phyloP scores from a whole-genome alignment of 163 green algal species.

The Scenedesmus sp. region DNA sequence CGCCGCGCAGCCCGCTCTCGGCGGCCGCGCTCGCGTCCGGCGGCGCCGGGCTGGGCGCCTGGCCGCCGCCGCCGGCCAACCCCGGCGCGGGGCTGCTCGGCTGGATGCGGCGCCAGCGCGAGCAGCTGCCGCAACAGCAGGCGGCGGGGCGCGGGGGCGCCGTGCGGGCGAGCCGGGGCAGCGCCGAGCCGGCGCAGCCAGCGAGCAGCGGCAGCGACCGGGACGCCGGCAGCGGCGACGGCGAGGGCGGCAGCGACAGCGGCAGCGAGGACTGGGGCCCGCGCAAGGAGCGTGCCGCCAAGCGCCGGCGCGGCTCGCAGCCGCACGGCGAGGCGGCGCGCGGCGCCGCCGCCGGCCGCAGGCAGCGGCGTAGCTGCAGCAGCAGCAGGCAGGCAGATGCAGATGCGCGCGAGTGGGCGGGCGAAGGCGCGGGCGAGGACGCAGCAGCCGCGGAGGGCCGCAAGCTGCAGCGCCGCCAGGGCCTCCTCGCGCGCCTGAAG shows the following conservation, averaged over 20 bases:
- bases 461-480: too few species aligned
- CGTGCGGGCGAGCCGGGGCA: not conserved
- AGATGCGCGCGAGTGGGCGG: too few species aligned
- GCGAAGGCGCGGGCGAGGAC: too few species aligned
- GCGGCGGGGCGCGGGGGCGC: not conserved
- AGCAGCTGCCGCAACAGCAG: not conserved
- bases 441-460: too few species aligned
- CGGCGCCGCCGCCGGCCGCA: not conserved
- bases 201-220: slow-evolving; percentile 26
- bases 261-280: slow-evolving; percentile 30
- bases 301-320: not conserved
- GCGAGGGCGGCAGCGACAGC: not conserved
- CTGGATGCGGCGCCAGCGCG: not conserved
- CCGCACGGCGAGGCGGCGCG: not conserved
- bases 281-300: not conserved
- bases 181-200: not conserved
- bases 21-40: too few species aligned
- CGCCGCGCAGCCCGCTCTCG: too few species aligned
- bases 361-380: slow-evolving; percentile 9
- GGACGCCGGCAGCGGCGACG: not conserved
- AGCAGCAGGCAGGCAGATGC: too few species aligned
- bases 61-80: too few species aligned
- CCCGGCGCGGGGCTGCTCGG: too few species aligned
- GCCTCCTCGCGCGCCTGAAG: too few species aligned
- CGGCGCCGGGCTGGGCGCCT: too few species aligned